Conservation (phyloP, 2,329 filamentous ascomycete species). For the Neonectria magnoliae region DNA sequence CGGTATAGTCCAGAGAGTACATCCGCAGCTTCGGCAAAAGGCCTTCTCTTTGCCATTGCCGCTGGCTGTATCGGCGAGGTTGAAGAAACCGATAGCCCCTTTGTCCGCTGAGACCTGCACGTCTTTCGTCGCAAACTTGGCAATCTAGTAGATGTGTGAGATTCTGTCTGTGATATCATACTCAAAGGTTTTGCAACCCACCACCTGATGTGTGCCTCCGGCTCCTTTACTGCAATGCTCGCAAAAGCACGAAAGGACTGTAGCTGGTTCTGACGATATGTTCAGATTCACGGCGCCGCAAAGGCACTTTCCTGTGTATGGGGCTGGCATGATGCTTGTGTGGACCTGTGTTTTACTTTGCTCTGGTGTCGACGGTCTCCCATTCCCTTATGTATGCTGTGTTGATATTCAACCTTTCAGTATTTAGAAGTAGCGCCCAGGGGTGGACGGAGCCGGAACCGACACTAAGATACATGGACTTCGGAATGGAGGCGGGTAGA, state of each 20-base stretch:
- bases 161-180: not conserved
- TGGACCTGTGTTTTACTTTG: no score
- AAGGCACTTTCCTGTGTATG: slow-evolving; percentile 34
- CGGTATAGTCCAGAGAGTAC: slow-evolving; percentile 43
- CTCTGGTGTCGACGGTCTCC: no score
- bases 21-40: slow-evolving; percentile 41
- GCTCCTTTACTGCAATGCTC: slow-evolving; percentile 35
- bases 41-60: slow-evolving; percentile 40
- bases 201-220: slow-evolving; percentile 33
- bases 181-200: not conserved
- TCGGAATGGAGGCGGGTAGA: not conserved
- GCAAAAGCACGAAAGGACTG: slow-evolving; percentile 36
- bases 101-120: slow-evolving; percentile 19
- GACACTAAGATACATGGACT: not conserved
- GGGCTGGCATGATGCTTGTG: not conserved
- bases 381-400: not conserved
- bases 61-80: slow-evolving; percentile 39
- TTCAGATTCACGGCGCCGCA: slow-evolving; percentile 27
- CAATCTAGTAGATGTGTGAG: slow-evolving; percentile 33
- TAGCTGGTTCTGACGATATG: slow-evolving; percentile 25
- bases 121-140: slow-evolving; percentile 36
- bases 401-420: not conserved
- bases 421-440: not conserved
- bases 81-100: slow-evolving; percentile 27
- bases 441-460: not conserved